Conservation (phyloP, 495 filamentous ascomycete species). For the Thermothielavioides terrestris region DNA sequence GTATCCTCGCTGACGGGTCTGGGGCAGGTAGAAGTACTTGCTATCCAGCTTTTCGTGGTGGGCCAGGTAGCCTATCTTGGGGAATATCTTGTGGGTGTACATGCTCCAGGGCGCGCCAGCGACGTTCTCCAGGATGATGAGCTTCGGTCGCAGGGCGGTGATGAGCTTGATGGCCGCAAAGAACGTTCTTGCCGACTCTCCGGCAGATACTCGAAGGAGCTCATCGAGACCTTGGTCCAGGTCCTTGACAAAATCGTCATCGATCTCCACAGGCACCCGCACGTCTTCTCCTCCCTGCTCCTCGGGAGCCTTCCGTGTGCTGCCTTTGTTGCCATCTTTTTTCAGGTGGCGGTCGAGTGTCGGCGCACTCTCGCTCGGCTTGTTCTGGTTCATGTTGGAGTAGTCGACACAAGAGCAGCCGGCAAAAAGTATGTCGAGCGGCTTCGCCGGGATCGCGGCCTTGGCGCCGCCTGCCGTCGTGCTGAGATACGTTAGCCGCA, state of each 20-base stretch:
- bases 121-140: constrained; percentile 75
- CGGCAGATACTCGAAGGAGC: constrained; percentile 25
- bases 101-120: constrained; percentile 51
- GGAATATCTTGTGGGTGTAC: constrained; percentile 41
- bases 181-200: constrained; percentile 67
- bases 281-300: neutral
- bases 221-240: constrained; percentile 23
- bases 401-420: constrained; percentile 78
- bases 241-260: constrained; percentile 4
- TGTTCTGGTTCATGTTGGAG: constrained; percentile 43
- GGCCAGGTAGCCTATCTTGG: constrained; percentile 48
- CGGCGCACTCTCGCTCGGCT: constrained; percentile 21
- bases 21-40: constrained; percentile 71
- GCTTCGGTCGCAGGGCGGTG: constrained; percentile 44
- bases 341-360: constrained; percentile 7
- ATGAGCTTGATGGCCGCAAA: constrained; percentile 53
- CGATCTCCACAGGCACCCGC: neutral
- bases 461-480: constrained; percentile 63
- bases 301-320: neutral
- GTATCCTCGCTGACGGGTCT: constrained; percentile 67
- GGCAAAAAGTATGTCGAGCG: constrained; percentile 59
- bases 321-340: neutral
- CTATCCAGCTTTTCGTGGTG: constrained; percentile 47
- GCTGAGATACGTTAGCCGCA: constrained; percentile 32
- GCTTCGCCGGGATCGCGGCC: constrained; percentile 46